Conservation (phyloP, 257 asterid species). For the Osmanthus fragrans region DNA sequence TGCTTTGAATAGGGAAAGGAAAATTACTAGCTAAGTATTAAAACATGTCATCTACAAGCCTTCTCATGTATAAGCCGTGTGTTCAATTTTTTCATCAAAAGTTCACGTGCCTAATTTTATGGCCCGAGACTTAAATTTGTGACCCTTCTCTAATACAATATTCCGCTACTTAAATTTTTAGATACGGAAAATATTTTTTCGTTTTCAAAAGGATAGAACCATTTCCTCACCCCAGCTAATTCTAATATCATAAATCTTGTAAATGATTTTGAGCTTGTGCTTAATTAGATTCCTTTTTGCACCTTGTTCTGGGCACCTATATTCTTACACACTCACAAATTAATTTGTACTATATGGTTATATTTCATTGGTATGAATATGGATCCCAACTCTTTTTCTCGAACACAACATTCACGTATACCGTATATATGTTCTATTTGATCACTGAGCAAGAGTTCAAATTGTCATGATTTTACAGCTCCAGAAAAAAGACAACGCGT, state of each 20-base stretch:
- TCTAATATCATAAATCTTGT: not conserved
- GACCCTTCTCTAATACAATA: not conserved
- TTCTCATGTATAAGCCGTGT: too few relatives aligned
- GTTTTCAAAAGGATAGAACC: not conserved
- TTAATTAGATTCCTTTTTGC: not conserved
- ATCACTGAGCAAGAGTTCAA: not conserved
- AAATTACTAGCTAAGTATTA: not conserved
- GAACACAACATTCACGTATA: not conserved
- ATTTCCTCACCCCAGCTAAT: not conserved
- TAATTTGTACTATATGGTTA: not conserved
- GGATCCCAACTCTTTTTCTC: not conserved
- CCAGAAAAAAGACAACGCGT: constrained; percentile 91
- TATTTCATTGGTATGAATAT: not conserved
- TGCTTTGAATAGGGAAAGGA: not conserved
- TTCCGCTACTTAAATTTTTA: not conserved
- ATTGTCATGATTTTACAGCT: constrained; percentile 41
- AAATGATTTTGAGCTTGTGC: not conserved
- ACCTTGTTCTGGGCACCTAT: not conserved
- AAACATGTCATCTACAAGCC: not conserved
- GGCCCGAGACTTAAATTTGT: too few relatives aligned
- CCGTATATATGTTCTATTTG: not conserved
- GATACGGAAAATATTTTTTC: too few relatives aligned
- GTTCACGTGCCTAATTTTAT: not conserved
- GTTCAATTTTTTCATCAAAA: not conserved
- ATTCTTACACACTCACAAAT: not conserved